Evolutionary conservation across 805 yeast genomes (phyloP), one percentile per base, ranked within the genome.

Genomic region (Monosporozyma unispora): DNA sequence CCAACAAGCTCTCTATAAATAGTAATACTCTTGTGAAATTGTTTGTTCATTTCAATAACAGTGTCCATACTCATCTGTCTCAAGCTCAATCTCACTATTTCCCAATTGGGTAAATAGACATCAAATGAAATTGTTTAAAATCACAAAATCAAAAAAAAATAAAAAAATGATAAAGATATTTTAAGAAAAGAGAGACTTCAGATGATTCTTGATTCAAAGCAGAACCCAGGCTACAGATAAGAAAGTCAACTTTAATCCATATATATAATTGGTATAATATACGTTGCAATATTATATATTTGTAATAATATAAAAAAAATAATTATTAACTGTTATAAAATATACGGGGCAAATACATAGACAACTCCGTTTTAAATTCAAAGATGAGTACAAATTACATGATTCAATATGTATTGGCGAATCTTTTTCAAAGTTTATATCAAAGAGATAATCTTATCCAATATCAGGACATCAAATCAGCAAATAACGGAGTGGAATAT

Each of bases 401-500:
- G 5, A 11, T 39, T 5, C 42, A 19, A 22, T 21, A 39, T 21
- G 25, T 21, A 19, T 21, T 41, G 14, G 33, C 22, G 1, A n/a
- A 23, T 8, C n/a, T 21, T 4, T 14, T 23, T 3, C 31, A 33
- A 22, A 23, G 14, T 8, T 25, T 21, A 4, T 18, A 37, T 8
- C 23, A 31, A 4, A 10, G 16, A n/a, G 16, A 27, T 8, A 44
- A 16, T 12, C 19, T 16, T 23, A 16, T 11, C 12, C n/a, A 40
- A 29, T 49, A 57, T 42, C 62, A 58, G 41, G 62, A 65, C 47
- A 57, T 69, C 3, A 67, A 57, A 46, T 68, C 58, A n/a, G 64
- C 57, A 16, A 48, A 45, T 7, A 61, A 52, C 52, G 70, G 59
- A 52, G 66, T 60, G 56, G 74, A 59, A 46, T 70, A 53, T 60